phyloP scores from a whole-genome alignment of 768 basidiomycete species.

The Auricularia sp. region DNA sequence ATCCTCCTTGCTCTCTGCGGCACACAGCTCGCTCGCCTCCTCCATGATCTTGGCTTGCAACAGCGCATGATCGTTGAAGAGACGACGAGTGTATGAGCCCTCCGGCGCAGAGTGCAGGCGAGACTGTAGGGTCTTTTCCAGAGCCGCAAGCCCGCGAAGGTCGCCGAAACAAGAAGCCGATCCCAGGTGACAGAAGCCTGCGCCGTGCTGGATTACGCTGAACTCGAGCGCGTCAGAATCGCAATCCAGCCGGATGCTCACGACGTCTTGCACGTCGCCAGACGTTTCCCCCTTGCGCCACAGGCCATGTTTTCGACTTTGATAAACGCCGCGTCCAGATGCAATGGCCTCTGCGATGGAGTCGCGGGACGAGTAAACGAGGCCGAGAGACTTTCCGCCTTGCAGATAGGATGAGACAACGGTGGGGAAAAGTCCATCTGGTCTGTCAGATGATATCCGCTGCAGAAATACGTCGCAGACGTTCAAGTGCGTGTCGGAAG shows the following conservation, averaged over 20 bases:
- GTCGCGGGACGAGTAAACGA: constrained; percentile 88
- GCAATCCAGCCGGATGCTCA: constrained; percentile 79
- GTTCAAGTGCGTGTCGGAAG: constrained; percentile 53
- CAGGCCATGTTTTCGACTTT: constrained; percentile 89
- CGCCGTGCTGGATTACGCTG: constrained; percentile 77
- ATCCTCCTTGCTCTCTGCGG: constrained; percentile 65
- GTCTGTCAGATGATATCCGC: constrained; percentile 70
- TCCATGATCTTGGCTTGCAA: constrained; percentile 93
- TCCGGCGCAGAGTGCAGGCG: constrained; percentile 70
- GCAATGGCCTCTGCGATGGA: constrained; percentile 81
- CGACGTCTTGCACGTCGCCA: constrained; percentile 82
- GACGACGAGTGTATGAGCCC: constrained; percentile 82
- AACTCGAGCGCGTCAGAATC: constrained; percentile 90
- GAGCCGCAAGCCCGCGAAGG: constrained; percentile 62
- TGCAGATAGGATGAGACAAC: constrained; percentile 64
- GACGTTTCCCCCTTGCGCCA: constrained; percentile 98
- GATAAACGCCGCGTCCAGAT: constrained; percentile 88
- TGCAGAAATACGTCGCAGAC: constrained; percentile 82
- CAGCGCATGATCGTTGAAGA: constrained; percentile 77
- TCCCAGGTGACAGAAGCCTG: constrained; percentile 90
- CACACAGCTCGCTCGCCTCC: constrained; percentile 95
- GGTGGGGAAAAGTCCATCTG: constrained; percentile 89
- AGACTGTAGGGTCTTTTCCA: constrained; percentile 69
- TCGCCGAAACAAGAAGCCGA: constrained; percentile 85
- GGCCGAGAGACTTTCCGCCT: constrained; percentile 69